These are phyloP conservation scores for Cyclotella sp. DNA, from an alignment of 108 stramenopile species.

Conservation along the genomic window DNA sequence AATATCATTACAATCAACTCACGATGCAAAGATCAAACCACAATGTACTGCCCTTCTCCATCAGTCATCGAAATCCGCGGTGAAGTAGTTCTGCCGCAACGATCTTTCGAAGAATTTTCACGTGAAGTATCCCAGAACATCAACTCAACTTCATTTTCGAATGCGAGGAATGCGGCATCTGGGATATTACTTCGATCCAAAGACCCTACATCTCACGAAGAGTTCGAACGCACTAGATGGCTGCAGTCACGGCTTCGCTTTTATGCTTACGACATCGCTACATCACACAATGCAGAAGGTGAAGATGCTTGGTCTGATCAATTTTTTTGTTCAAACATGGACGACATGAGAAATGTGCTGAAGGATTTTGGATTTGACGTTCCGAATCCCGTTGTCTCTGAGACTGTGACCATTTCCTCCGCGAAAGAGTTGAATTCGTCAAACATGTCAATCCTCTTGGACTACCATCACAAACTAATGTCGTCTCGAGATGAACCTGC, in stretches of 20 bases:
- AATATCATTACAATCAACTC: conserved; percentile 15
- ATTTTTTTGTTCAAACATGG: conserved; percentile 32
- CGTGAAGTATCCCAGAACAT: not conserved
- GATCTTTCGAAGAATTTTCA: conserved; percentile 55
- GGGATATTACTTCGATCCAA: conserved; percentile 86
- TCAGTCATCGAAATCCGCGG: conserved; percentile 84
- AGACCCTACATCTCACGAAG: conserved; percentile 52
- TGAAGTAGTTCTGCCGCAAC: conserved; percentile 84
- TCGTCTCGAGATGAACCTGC: conserved; percentile 43
- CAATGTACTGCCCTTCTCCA: not conserved
- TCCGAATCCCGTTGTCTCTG: conserved; percentile 56
- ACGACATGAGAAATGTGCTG: conserved; percentile 51
- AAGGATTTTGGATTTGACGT: conserved; percentile 66
- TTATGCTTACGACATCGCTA: conserved; percentile 87
- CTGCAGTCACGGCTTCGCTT: conserved; percentile 73
- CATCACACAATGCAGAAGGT: not conserved
- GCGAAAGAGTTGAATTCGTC: conserved; percentile 27
- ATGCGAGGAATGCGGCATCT: conserved; percentile 93
- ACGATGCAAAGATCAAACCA: not conserved
- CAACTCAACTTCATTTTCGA: conserved; percentile 63
- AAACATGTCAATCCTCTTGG: conserved; percentile 47
- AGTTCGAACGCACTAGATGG: conserved; percentile 29
- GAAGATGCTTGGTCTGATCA: not conserved
- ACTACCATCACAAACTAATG: conserved; percentile 60
- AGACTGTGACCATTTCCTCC: conserved; percentile 34